Evolutionary conservation across 164 flowering plant species (phyloP).

Genomic region (Litsea cubeba): DNA sequence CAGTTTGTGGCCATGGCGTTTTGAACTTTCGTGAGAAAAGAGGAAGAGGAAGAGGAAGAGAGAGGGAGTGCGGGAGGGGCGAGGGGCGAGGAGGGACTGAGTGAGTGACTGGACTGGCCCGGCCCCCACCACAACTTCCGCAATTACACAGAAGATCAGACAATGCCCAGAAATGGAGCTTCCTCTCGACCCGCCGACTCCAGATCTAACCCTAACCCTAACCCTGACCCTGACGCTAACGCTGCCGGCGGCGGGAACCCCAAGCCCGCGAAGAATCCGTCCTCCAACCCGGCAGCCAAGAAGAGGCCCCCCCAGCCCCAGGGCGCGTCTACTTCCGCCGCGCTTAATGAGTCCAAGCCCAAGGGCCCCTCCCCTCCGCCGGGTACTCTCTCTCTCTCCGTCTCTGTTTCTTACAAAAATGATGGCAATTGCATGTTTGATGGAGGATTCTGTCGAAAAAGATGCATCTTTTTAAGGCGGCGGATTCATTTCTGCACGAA

Average conservation of each 20-base stretch:
- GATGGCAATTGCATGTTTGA: neutral
- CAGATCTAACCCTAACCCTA: slow-evolving; percentile 10
- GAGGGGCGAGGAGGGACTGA: no score
- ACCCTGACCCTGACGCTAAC: neutral
- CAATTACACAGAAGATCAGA: no score
- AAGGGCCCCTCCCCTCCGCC: slow-evolving; percentile 9
- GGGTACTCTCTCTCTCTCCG: slow-evolving; percentile 6
- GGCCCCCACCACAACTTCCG: no score
- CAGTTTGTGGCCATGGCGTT: no score
- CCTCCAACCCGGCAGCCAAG: slow-evolving; percentile 4
- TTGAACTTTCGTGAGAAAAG: no score
- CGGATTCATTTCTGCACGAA: no score
- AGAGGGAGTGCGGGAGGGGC: no score
- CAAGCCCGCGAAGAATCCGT: neutral
- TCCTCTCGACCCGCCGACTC: slow-evolving; percentile 6
- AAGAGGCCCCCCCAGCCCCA: slow-evolving; percentile 12
- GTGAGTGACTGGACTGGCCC: no score
- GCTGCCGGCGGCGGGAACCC: neutral
- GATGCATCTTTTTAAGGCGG: neutral
- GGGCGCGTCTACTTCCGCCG: slow-evolving; percentile 12
- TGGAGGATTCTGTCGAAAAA: neutral
- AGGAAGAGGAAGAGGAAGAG: no score
- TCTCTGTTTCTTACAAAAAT: neutral
- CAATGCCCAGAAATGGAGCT: slow-evolving; percentile 10
- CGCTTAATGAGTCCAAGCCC: slow-evolving; percentile 17